phyloP scores from a whole-genome alignment of 2,329 filamentous ascomycete genomes.

The Aureobasidium musti region DNA sequence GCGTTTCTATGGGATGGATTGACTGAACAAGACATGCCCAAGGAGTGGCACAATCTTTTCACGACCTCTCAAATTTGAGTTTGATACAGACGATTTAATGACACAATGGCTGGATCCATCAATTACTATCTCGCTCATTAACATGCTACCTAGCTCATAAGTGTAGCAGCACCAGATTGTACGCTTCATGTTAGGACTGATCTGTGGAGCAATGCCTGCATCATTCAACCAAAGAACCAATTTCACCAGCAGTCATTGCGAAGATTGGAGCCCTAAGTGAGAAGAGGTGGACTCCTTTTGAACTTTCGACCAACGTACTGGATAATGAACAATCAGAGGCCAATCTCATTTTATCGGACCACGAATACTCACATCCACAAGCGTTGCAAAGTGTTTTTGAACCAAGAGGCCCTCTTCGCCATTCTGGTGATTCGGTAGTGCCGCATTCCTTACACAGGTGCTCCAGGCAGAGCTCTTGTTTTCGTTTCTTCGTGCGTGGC shows the following conservation, averaged over 20 bases:
- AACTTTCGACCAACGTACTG: conserved; percentile 22
- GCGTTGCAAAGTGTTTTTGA: conserved; percentile 11
- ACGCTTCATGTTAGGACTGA: neutral
- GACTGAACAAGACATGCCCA: neutral
- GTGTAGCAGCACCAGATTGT: neutral
- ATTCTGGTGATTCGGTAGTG: conserved; percentile 9
- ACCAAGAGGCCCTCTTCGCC: conserved; percentile 1
- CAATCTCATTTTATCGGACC: fast-evolving
- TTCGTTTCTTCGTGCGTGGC: conserved; percentile 10
- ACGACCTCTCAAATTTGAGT: neutral
- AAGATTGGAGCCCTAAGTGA: too few relatives aligned
- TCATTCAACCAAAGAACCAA: neutral
- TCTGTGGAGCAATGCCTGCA: neutral
- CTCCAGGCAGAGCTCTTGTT: neutral
- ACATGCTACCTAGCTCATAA: neutral
- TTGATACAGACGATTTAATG: conserved; percentile 14
- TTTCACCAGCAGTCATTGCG: neutral
- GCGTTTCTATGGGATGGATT: conserved; percentile 19
- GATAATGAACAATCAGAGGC: neutral
- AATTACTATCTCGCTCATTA: neutral
- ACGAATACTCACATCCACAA: conserved; percentile 8
- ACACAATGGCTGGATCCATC: conserved; percentile 10
- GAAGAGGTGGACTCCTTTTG: neutral
- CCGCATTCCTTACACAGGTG: conserved; percentile 19
- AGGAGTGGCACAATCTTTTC: neutral